Evolutionary conservation across 169 alveolate genomes (phyloP).

Genomic region (Plasmodium fragile): DNA sequence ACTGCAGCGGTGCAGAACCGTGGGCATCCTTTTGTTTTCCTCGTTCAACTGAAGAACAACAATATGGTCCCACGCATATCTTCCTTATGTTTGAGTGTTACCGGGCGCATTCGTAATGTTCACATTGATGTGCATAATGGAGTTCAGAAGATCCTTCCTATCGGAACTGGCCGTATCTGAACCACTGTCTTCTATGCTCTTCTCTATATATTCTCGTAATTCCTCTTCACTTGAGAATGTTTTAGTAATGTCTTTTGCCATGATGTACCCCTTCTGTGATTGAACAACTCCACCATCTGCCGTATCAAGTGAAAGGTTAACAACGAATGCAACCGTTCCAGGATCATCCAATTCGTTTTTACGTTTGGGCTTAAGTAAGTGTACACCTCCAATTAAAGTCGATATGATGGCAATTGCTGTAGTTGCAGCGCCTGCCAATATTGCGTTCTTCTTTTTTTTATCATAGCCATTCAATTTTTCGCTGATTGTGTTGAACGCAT

Average conservation of each 20-base stretch:
- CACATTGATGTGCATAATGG: slow-evolving; percentile 10
- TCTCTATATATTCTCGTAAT: background rate
- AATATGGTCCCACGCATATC: background rate
- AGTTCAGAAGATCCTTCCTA: background rate
- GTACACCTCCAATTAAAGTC: slow-evolving; percentile 20
- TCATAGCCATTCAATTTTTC: slow-evolving; percentile 4
- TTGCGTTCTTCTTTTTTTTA: slow-evolving; percentile 14
- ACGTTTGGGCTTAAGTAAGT: background rate
- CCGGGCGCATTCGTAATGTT: background rate
- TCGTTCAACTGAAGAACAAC: background rate
- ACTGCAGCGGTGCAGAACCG: background rate
- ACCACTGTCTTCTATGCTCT: background rate
- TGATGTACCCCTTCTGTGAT: background rate
- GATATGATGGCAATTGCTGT: slow-evolving; percentile 14
- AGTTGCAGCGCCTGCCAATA: slow-evolving; percentile 8
- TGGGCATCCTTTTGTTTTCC: background rate
- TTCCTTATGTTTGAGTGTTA: background rate
- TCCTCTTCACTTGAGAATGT: slow-evolving; percentile 7
- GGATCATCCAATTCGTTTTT: slow-evolving; percentile 3
- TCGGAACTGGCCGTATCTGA: background rate
- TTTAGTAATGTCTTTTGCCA: background rate
- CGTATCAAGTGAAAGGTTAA: slow-evolving; percentile 3
- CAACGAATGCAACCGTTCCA: background rate
- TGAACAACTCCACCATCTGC: slow-evolving; percentile 1
- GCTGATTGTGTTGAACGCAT: background rate